Conservation (phyloP, 1,139 yeast species). For the Suhomyces bribrorum region DNA sequence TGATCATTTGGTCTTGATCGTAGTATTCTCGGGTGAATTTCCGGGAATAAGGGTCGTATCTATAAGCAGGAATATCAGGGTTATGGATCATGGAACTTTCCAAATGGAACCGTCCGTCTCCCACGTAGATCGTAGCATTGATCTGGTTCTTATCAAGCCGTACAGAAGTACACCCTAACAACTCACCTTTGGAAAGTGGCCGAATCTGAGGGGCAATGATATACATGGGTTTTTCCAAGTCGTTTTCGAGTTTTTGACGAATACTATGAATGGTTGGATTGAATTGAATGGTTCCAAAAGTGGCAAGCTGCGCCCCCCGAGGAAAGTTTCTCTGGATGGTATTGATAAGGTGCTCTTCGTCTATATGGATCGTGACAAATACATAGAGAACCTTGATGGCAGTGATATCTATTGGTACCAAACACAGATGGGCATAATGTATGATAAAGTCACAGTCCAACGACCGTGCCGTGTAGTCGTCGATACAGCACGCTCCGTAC, state of each 20-base stretch:
- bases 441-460: constrained; percentile 92
- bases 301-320: constrained; percentile 62
- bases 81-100: constrained; percentile 98
- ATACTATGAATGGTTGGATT: constrained; percentile 90
- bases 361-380: constrained; percentile 92
- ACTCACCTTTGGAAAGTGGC: constrained; percentile 95
- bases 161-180: constrained; percentile 94
- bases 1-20: constrained; percentile 79
- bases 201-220: constrained; percentile 85
- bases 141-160: constrained; percentile 61
- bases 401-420: constrained; percentile 93
- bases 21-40: constrained; percentile 88
- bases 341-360: constrained; percentile 75
- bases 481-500: constrained; percentile 98
- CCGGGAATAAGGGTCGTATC: constrained; percentile 93
- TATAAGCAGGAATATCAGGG: constrained; percentile 86
- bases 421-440: constrained; percentile 96
- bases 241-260: constrained; percentile 56
- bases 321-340: constrained; percentile 74
- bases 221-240: constrained; percentile 53
- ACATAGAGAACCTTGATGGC: constrained; percentile 86
- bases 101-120: constrained; percentile 95
- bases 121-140: constrained; percentile 85
- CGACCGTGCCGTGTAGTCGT: constrained; percentile 91
- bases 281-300: constrained; percentile 95